Evolutionary conservation across 2,329 filamentous ascomycete species (phyloP).

Genomic region (Pestalotiopsis sp.): DNA sequence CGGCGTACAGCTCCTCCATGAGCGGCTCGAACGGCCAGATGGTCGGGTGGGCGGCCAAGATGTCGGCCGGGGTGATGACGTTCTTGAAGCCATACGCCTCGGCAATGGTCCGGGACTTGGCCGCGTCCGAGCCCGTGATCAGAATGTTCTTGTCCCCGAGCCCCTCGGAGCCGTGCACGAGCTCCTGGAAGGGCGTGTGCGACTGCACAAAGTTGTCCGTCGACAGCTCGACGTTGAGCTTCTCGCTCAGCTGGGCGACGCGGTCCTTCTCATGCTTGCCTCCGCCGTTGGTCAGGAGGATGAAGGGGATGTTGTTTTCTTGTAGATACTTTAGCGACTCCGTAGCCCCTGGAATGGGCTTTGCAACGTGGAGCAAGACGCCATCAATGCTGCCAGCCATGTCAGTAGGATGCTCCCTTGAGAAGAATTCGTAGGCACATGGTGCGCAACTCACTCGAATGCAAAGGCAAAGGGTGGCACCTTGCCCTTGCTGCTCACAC

Average conservation of each 20-base stretch:
- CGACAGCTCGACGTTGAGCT: conserved; percentile 66
- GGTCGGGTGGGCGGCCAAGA: conserved; percentile 71
- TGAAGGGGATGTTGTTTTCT: conserved; percentile 79
- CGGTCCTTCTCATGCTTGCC: conserved; percentile 79
- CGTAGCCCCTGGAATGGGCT: conserved; percentile 77
- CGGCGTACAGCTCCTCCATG: conserved; percentile 62
- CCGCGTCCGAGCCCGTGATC: conserved; percentile 71
- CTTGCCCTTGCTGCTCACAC: conserved; percentile 10
- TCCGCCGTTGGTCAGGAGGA: conserved; percentile 94
- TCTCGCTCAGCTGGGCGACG: conserved; percentile 68
- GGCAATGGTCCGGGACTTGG: conserved; percentile 72
- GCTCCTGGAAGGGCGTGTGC: conserved; percentile 83
- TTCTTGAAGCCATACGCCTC: conserved; percentile 78
- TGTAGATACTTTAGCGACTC: conserved; percentile 76
- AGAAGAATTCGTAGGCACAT: neutral
- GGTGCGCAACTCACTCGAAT: conserved; percentile 32
- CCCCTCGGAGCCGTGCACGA: conserved; percentile 60
- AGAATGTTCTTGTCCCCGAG: conserved; percentile 69
- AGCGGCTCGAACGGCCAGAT: conserved; percentile 83
- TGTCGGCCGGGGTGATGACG: conserved; percentile 85
- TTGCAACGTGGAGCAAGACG: conserved; percentile 83
- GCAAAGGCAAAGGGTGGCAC: conserved; percentile 42
- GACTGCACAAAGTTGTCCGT: conserved; percentile 80
- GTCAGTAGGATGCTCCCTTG: neutral
- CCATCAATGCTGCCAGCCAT: conserved; percentile 71